phyloP scores from a whole-genome alignment of 768 basidiomycete species.

The Chlorophyllum brunneum region DNA sequence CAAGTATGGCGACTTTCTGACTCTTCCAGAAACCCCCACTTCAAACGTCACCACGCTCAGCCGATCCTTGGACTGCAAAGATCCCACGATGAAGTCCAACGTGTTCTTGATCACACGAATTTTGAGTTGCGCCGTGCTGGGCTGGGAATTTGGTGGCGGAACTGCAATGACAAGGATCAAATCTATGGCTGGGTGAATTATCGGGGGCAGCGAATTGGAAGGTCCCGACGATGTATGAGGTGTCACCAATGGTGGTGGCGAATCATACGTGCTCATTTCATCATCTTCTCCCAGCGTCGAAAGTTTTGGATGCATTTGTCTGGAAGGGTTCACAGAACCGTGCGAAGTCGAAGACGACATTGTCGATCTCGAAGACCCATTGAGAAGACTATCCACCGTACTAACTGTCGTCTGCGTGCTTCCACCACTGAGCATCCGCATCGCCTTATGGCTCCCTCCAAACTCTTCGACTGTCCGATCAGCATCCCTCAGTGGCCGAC shows the following conservation, averaged over 20 bases:
- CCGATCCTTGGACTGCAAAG: constrained; percentile 74
- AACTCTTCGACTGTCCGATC: constrained; percentile 70
- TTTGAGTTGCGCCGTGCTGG: constrained; percentile 83
- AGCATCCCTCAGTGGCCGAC: constrained; percentile 29
- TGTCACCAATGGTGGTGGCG: constrained; percentile 55
- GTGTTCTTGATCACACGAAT: constrained; percentile 84
- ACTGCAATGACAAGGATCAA: constrained; percentile 89
- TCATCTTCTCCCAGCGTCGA: constrained; percentile 72
- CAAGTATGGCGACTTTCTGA: constrained; percentile 94
- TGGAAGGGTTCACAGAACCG: constrained; percentile 43
- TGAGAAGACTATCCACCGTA: constrained; percentile 66
- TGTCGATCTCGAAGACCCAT: constrained; percentile 63
- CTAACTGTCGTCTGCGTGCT: constrained; percentile 64
- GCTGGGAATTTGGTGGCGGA: constrained; percentile 66
- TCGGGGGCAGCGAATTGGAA: constrained; percentile 75
- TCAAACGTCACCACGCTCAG: constrained; percentile 92
- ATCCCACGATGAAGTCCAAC: constrained; percentile 80
- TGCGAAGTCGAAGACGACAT: constrained; percentile 74
- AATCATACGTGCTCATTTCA: constrained; percentile 54
- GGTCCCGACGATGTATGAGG: constrained; percentile 72
- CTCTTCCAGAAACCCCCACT: constrained; percentile 74
- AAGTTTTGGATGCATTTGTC: constrained; percentile 44
- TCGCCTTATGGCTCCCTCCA: constrained; percentile 70
- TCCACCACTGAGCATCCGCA: constrained; percentile 71
- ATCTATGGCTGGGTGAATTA: constrained; percentile 86